phyloP scores from a whole-genome alignment of 176 grass and related monocot species.

The Carex myosuroides region DNA sequence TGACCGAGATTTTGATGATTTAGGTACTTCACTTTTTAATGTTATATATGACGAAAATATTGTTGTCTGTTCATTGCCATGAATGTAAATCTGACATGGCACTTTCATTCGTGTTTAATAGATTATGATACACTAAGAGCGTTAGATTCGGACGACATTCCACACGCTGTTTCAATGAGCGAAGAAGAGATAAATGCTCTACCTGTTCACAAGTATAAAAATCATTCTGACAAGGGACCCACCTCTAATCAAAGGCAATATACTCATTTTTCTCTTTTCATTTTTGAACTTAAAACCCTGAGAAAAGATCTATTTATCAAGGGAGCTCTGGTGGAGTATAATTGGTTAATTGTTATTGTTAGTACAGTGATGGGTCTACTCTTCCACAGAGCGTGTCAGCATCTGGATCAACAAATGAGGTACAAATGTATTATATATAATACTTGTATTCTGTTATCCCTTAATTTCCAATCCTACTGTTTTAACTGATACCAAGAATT shows the following conservation, averaged over 20 bases:
- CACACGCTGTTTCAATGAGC: conserved; percentile 72
- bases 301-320: not conserved
- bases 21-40: conserved; percentile 42
- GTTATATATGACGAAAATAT: not conserved
- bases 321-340: conserved; percentile 4
- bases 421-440: conserved; percentile 20
- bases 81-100: not conserved
- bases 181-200: conserved; percentile 98
- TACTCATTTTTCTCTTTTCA: conserved; percentile 15
- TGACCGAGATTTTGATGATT: conserved; percentile 94
- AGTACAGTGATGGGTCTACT: conserved; percentile 48
- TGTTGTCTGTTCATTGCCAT: not conserved
- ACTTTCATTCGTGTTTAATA: conserved; percentile 27
- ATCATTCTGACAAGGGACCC: conserved; percentile 25
- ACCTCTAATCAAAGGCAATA: conserved; percentile 47
- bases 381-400: conserved; percentile 23
- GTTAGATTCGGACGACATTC: conserved; percentile 64
- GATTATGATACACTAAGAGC: conserved; percentile 94
- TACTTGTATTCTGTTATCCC: not conserved
- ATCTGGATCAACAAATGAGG: conserved; percentile 47
- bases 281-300: not conserved
- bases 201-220: conserved; percentile 88
- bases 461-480: not conserved
- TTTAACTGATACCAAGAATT: not conserved
- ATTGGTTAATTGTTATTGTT: conserved; percentile 12